These are phyloP conservation scores for Malus hybrid DNA, from an alignment of 331 rosid genomes.

Conservation along the genomic window DNA sequence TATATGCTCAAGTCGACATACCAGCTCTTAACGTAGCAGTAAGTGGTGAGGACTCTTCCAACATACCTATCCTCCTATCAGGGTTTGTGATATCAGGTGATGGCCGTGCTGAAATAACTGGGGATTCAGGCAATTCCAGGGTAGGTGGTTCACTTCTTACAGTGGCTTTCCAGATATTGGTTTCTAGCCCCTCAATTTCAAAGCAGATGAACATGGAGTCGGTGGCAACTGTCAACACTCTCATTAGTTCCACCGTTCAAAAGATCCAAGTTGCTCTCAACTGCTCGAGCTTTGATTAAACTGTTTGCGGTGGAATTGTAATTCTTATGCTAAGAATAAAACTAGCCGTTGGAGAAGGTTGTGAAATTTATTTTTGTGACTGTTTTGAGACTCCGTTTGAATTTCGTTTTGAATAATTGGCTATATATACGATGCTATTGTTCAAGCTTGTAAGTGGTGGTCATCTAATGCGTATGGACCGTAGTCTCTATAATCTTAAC, in stretches of 20 bases:
- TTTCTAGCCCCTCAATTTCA: not conserved
- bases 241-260: constrained; percentile 32
- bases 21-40: constrained; percentile 13
- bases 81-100: constrained; percentile 48
- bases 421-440: not conserved
- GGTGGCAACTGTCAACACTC: constrained; percentile 31
- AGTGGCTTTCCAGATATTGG: constrained; percentile 40
- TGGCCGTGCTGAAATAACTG: constrained; percentile 10
- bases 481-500: no score
- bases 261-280: constrained; percentile 41
- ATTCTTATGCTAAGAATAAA: not conserved
- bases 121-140: not conserved
- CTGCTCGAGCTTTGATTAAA: constrained; percentile 11
- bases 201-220: constrained; percentile 26
- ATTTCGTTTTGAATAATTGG: not conserved
- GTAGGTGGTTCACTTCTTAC: constrained; percentile 43
- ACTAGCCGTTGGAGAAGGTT: not conserved
- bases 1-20: constrained; percentile 52
- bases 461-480: no score
- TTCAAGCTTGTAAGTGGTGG: no score
- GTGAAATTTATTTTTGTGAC: not conserved
- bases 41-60: constrained; percentile 30
- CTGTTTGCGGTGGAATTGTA: not conserved
- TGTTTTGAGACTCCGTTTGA: not conserved
- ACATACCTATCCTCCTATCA: constrained; percentile 52